phyloP scores from a whole-genome alignment of 345 rosid species.

The Citrus medica region DNA sequence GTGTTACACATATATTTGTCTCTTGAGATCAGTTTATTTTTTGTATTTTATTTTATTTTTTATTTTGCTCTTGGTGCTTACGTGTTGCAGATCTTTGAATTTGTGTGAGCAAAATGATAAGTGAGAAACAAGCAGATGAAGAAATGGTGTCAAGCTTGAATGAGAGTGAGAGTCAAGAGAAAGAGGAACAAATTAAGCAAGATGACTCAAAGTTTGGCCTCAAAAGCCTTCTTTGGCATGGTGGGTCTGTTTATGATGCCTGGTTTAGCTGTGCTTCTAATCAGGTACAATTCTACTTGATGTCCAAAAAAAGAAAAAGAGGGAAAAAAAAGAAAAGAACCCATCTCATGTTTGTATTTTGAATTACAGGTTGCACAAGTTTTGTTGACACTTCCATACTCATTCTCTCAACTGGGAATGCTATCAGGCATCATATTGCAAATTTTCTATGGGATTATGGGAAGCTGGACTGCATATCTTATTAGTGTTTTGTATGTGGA shows the following conservation, averaged over 20 bases:
- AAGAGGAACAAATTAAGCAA: conserved; percentile 24
- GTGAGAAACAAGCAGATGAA: conserved; percentile 50
- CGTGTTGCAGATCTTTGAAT: conserved; percentile 24
- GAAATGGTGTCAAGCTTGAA: conserved; percentile 44
- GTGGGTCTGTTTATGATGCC: conserved; percentile 86
- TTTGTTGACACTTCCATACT: conserved; percentile 78
- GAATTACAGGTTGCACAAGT: conserved; percentile 80
- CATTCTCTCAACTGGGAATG: conserved; percentile 91
- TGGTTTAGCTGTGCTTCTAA: conserved; percentile 92
- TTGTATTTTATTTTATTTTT: neutral
- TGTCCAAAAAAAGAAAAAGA: no score
- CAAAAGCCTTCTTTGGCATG: conserved; percentile 73
- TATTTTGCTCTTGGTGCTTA: neutral
- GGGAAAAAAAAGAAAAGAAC: neutral
- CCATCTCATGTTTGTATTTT: neutral
- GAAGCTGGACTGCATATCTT: conserved; percentile 94
- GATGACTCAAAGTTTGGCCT: conserved; percentile 33
- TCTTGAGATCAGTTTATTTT: neutral
- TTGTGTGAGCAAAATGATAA: conserved; percentile 22
- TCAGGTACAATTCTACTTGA: conserved; percentile 39
- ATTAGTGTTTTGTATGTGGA: conserved; percentile 78
- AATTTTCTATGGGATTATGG: conserved; percentile 69
- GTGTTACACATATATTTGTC: neutral
- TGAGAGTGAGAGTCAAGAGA: conserved; percentile 32
- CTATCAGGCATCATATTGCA: conserved; percentile 75